These are phyloP conservation scores for Scortechinia acanthostroma DNA, from an alignment of 2,329 filamentous ascomycete species.

Conservation along the genomic window DNA sequence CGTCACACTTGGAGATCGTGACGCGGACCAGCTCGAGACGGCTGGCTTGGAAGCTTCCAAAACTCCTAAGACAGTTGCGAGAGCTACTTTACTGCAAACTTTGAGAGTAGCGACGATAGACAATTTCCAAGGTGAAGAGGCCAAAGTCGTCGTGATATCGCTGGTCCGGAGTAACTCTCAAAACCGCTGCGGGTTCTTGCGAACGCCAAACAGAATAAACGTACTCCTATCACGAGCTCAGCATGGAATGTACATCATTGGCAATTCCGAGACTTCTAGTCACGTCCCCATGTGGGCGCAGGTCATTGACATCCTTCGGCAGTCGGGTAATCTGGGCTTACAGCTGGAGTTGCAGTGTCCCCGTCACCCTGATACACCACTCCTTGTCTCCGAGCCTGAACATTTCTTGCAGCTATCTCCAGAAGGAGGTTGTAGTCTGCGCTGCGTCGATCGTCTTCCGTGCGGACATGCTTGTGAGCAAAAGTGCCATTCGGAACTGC, in stretches of 20 bases:
- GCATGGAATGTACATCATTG: constrained; percentile 60
- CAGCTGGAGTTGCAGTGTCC: constrained; percentile 47
- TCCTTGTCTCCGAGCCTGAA: constrained; percentile 41
- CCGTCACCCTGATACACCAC: constrained; percentile 43
- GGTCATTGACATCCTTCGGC: constrained; percentile 42
- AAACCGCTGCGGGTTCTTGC: constrained; percentile 67
- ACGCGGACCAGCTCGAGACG: constrained; percentile 51
- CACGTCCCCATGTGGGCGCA: constrained; percentile 56
- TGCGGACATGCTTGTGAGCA: constrained; percentile 20
- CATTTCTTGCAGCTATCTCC: constrained; percentile 36
- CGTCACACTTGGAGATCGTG: constrained; percentile 60
- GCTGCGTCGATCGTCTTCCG: not conserved
- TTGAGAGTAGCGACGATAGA: constrained; percentile 31
- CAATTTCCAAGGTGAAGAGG: constrained; percentile 75
- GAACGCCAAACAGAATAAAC: constrained; percentile 58
- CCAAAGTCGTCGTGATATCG: constrained; percentile 63
- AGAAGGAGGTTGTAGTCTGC: not conserved
- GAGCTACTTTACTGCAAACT: constrained; percentile 8
- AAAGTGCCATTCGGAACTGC: constrained; percentile 34
- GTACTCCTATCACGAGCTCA: constrained; percentile 65
- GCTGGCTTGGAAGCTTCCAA: constrained; percentile 50
- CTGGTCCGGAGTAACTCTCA: constrained; percentile 58
- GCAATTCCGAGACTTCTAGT: constrained; percentile 55
- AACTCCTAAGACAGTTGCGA: constrained; percentile 15
- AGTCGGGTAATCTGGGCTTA: constrained; percentile 34